Percentiles rank a stretch among this genome's conserved stretches.
Conservation (phyloP, 257 asterid genomes). For the Capsicum baccatum region DNA sequence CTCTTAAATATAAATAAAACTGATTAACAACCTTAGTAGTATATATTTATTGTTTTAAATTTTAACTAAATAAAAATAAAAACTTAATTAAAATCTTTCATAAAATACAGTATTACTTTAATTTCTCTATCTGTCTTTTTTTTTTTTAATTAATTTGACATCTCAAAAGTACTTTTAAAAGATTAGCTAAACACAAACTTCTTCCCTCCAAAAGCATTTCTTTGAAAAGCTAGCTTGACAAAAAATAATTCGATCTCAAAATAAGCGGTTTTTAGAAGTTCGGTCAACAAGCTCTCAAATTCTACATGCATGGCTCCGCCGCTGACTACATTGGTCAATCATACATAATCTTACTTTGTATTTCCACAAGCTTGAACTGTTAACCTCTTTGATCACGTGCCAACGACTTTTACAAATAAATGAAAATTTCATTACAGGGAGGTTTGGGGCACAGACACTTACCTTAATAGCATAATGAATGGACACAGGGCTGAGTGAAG, state of each 20-base stretch:
- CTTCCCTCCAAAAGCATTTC: background rate
- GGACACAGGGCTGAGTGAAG: slow-evolving; percentile 24
- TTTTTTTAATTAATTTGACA: background rate
- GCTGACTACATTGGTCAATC: background rate
- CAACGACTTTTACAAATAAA: background rate
- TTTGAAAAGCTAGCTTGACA: background rate
- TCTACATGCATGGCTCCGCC: accelerated
- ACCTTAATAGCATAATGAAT: slow-evolving; percentile 26
- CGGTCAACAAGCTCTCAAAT: background rate
- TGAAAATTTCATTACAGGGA: background rate
- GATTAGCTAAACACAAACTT: background rate
- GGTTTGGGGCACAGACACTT: background rate
- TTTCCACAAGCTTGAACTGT: background rate
- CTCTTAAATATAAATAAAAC: background rate
- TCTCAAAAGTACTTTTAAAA: background rate
- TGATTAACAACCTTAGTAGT: background rate
- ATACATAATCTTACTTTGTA: background rate
- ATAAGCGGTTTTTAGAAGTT: background rate
- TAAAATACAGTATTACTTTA: too few relatives aligned
- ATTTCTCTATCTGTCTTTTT: too few relatives aligned
- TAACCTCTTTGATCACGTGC: background rate
- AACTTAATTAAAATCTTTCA: too few relatives aligned
- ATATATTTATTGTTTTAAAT: too few relatives aligned
- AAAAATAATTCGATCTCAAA: background rate
- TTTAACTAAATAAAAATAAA: too few relatives aligned